Conservation (phyloP, 2,329 filamentous ascomycete genomes). For the Xenoacremonium recifei region DNA sequence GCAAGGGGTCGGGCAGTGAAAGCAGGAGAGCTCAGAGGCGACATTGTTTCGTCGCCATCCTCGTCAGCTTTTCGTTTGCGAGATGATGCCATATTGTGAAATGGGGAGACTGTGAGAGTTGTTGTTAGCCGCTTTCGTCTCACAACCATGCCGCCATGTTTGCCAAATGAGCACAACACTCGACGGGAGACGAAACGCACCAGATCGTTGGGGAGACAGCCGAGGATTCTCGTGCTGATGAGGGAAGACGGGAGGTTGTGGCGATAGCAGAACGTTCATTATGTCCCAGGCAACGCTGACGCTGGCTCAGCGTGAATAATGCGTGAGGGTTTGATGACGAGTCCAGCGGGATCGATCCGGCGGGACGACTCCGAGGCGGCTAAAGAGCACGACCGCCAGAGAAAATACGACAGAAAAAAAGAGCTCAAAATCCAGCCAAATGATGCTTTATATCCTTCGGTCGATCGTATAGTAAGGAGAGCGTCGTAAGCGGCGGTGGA, state of each 20-base stretch:
- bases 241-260: conserved; percentile 58
- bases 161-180: no score
- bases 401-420: no score
- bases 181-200: conserved; percentile 46
- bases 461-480: no score
- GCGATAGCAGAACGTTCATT: conserved; percentile 63
- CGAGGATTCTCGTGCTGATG: conserved; percentile 57
- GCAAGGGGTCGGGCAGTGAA: conserved; percentile 66
- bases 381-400: no score
- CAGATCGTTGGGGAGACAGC: conserved; percentile 53
- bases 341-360: no score
- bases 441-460: no score
- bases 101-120: conserved; percentile 45
- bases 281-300: conserved; percentile 22
- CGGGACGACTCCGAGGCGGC: no score
- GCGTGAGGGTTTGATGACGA: conserved; percentile 6
- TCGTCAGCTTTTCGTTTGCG: conserved; percentile 86
- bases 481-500: no score
- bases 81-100: conserved; percentile 52
- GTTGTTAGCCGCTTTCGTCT: no score
- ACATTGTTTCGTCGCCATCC: conserved; percentile 83
- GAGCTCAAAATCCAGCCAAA: no score
- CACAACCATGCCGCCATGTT: no score
- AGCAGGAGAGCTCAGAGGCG: conserved; percentile 79
- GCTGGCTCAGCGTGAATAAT: no score